These are phyloP conservation scores for Punica granatum DNA, from an alignment of 345 rosid genomes.

Conservation along the genomic window DNA sequence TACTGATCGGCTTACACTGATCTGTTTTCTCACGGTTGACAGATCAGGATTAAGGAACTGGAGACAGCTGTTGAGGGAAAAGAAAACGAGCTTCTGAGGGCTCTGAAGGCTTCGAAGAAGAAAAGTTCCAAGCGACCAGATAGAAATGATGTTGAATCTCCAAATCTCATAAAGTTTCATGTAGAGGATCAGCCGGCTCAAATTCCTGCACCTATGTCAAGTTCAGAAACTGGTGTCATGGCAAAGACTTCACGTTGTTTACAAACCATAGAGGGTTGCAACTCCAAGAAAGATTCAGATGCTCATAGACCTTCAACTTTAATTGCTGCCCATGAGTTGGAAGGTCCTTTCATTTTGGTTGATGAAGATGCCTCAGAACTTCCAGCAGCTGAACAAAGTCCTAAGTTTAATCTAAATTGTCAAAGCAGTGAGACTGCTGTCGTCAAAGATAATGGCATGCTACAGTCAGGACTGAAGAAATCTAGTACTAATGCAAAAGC, in stretches of 20 bases:
- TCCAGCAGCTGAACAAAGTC: constrained; percentile 17
- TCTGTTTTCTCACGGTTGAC: constrained; percentile 14
- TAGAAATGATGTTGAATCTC: constrained; percentile 11
- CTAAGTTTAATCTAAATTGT: constrained; percentile 13
- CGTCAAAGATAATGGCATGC: neutral
- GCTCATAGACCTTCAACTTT: constrained; percentile 7
- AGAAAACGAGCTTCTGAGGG: constrained; percentile 57
- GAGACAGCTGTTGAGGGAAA: constrained; percentile 52
- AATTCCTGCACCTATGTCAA: constrained; percentile 14
- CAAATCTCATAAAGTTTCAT: constrained; percentile 11
- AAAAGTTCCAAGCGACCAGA: neutral
- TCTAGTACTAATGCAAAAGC: constrained; percentile 12
- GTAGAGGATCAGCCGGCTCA: constrained; percentile 18
- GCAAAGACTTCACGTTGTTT: neutral
- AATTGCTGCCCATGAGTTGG: constrained; percentile 4
- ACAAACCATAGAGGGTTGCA: neutral
- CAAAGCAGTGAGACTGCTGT: neutral
- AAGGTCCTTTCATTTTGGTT: constrained; percentile 5
- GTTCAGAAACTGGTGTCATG: constrained; percentile 22
- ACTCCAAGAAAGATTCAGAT: constrained; percentile 9
- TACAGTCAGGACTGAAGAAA: neutral
- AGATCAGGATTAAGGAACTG: constrained; percentile 64
- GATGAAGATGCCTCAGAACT: constrained; percentile 15
- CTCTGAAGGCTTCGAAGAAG: constrained; percentile 43
- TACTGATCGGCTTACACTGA: constrained; percentile 7